Percentiles rank a stretch among this genome's conserved stretches.
Conservation (phyloP, 805 yeast species). For the Kodamaea kaohsiungensis region DNA sequence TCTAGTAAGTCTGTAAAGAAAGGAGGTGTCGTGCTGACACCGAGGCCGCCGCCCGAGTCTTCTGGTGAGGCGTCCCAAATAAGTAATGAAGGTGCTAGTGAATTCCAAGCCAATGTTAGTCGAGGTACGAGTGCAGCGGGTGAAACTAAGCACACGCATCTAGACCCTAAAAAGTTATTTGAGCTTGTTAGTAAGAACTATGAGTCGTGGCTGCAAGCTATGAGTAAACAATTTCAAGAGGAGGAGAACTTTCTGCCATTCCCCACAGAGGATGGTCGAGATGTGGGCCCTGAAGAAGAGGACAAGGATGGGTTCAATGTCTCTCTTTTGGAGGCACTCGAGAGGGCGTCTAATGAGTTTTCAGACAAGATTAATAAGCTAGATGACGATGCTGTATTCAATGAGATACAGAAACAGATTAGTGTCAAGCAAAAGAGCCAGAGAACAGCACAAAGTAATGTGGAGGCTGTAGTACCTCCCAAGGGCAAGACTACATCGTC, state of each 20-base stretch:
- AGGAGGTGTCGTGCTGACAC: background rate
- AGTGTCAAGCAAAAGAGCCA: background rate
- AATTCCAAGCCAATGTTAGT: background rate
- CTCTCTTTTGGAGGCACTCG: constrained; percentile 32
- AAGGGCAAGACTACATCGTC: background rate
- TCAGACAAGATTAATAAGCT: constrained; percentile 13
- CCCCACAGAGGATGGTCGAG: constrained; percentile 21
- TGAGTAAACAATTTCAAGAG: constrained; percentile 26
- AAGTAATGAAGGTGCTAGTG: background rate
- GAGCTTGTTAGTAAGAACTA: constrained; percentile 38
- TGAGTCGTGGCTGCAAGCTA: constrained; percentile 38
- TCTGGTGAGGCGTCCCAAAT: background rate
- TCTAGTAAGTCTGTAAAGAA: background rate
- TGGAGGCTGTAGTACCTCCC: background rate
- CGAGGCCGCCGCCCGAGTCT: background rate
- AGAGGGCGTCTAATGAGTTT: constrained; percentile 25
- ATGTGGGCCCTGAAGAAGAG: constrained; percentile 10
- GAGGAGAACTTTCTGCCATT: constrained; percentile 31
- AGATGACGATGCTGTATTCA: constrained; percentile 12
- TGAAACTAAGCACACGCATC: constrained; percentile 1
- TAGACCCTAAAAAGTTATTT: constrained; percentile 30
- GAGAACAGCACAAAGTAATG: background rate
- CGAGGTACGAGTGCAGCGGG: background rate
- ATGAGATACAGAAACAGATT: constrained; percentile 12
- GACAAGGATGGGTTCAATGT: constrained; percentile 26